A percentile compares a stretch with the other conserved stretches of the same genome.
phyloP scores from a whole-genome alignment of 805 yeast species.

The Cyberlindnera nakhonratchasimensis region DNA sequence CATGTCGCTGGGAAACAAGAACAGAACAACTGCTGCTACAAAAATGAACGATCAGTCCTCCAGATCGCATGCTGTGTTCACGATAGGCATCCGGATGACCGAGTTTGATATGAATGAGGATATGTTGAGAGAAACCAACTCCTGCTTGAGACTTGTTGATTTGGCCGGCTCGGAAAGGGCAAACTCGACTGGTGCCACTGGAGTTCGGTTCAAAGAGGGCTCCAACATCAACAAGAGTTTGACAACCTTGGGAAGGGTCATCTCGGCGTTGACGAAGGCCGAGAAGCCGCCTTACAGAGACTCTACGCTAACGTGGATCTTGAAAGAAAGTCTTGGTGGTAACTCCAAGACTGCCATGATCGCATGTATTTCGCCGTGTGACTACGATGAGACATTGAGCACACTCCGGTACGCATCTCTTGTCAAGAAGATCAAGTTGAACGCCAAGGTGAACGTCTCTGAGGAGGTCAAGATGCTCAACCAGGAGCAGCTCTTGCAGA shows the following conservation, averaged over 20 bases:
- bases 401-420: constrained; percentile 76
- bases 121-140: constrained; percentile 46
- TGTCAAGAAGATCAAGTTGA: constrained; percentile 64
- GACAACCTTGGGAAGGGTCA: constrained; percentile 74
- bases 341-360: constrained; percentile 84
- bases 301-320: constrained; percentile 68
- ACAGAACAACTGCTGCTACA: constrained; percentile 70
- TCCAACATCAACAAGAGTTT: constrained; percentile 73
- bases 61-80: constrained; percentile 78
- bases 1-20: constrained; percentile 48
- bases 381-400: constrained; percentile 72
- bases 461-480: constrained; percentile 14
- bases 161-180: constrained; percentile 82
- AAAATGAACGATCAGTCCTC: constrained; percentile 70
- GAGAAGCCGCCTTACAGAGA: constrained; percentile 46
- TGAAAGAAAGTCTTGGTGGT: constrained; percentile 77
- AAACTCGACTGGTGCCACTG: constrained; percentile 56
- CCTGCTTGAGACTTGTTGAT: constrained; percentile 69
- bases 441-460: constrained; percentile 46
- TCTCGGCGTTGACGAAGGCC: constrained; percentile 43
- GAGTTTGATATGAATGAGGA: constrained; percentile 38
- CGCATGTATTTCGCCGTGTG: constrained; percentile 81
- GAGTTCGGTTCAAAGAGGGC: constrained; percentile 67
- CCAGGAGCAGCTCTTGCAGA: constrained; percentile 11
- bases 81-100: constrained; percentile 58